These are phyloP conservation scores for Calocera cornea DNA, from an alignment of 768 basidiomycete genomes.

Conservation along the genomic window DNA sequence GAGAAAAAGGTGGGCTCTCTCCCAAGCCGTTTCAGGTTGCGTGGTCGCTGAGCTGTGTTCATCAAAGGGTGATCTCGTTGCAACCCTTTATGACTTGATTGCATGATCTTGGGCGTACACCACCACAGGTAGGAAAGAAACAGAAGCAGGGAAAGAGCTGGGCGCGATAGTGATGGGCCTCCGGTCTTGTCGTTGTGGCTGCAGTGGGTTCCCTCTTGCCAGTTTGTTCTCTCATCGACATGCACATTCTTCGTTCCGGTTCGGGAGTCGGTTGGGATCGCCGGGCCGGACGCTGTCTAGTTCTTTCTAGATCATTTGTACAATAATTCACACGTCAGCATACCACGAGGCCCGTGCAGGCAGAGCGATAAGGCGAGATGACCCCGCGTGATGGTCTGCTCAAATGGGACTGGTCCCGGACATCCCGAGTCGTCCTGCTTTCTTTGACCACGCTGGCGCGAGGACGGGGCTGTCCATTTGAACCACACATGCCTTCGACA, in stretches of 20 bases:
- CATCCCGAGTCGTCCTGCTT: background rate
- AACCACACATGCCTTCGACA: background rate
- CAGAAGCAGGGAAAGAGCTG: background rate
- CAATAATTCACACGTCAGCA: background rate
- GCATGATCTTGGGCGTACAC: background rate
- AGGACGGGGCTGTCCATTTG: background rate
- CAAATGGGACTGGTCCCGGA: background rate
- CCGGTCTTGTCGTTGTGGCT: background rate
- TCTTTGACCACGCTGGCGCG: background rate
- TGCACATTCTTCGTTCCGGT: background rate
- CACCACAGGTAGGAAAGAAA: background rate
- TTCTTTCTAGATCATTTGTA: background rate
- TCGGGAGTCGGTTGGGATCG: background rate
- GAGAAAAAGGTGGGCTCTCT: constrained; percentile 63
- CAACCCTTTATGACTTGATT: constrained; percentile 66
- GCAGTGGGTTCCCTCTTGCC: background rate
- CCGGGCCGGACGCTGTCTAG: background rate
- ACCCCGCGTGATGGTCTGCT: background rate
- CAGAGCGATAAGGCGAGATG: background rate
- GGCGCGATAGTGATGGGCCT: background rate
- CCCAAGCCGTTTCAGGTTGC: background rate
- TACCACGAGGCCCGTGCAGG: background rate
- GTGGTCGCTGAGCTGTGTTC: background rate
- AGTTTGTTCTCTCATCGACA: background rate
- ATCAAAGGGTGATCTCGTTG: constrained; percentile 77